A percentile compares a stretch with the other conserved stretches of the same genome.
These are phyloP conservation scores for Hyphopichia fennica DNA, from an alignment of 1,139 yeast species.

Conservation along the genomic window DNA sequence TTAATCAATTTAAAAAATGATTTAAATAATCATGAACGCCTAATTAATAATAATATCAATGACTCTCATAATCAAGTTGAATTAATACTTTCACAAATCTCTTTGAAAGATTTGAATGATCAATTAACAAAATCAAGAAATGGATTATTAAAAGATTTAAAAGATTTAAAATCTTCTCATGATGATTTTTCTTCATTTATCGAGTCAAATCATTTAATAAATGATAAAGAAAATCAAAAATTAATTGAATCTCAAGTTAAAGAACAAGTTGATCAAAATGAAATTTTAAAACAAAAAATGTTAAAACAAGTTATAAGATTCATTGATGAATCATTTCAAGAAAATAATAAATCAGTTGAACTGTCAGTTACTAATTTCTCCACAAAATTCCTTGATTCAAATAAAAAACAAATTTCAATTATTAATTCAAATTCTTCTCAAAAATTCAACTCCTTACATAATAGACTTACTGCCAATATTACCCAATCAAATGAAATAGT, in stretches of 20 bases:
- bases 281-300: conserved; percentile 1
- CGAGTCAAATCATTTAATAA: conserved; percentile 3
- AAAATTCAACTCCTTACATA: neutral
- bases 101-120: conserved; percentile 4
- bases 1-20: conserved; percentile 3
- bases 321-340: conserved; percentile 4
- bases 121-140: conserved; percentile 1
- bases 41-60: conserved; percentile 3
- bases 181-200: conserved; percentile 11
- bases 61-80: conserved; percentile 7
- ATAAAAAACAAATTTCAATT: conserved; percentile 1
- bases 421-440: neutral
- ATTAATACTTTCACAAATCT: neutral
- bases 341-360: neutral
- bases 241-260: conserved; percentile 1
- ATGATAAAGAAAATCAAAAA: conserved; percentile 1
- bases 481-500: neutral
- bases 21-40: conserved; percentile 1
- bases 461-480: neutral
- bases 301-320: conserved; percentile 4
- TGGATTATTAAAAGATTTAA: conserved; percentile 6
- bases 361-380: neutral
- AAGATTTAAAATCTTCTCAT: conserved; percentile 13
- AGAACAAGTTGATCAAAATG: neutral
- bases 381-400: neutral